phyloP scores from a whole-genome alignment of 352 stramenopile species.

The Phytopythium ostracodes region DNA sequence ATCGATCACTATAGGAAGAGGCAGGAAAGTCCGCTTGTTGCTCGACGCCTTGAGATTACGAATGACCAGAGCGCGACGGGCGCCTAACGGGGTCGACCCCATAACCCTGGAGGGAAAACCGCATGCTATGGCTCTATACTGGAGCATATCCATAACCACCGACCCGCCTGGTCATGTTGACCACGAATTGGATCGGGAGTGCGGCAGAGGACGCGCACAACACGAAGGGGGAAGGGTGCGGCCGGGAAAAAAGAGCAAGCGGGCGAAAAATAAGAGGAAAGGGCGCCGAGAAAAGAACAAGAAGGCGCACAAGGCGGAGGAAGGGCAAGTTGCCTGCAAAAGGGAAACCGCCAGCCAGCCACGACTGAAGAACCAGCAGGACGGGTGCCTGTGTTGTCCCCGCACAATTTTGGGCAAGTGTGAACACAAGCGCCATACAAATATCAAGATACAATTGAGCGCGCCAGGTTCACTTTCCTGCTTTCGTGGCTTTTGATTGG shows the following conservation, averaged over 20 bases:
- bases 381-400: neutral
- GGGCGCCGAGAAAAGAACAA: neutral
- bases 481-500: slow-evolving; percentile 1
- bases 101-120: neutral
- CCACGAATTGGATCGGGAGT: neutral
- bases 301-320: neutral
- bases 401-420: too few relatives aligned
- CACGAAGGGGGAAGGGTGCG: neutral
- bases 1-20: neutral
- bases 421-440: too few relatives aligned
- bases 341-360: neutral
- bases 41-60: slow-evolving; percentile 2
- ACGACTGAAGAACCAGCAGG: neutral
- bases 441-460: too few relatives aligned
- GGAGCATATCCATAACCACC: slow-evolving; percentile 2
- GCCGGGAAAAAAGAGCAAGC: neutral
- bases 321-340: neutral
- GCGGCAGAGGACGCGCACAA: neutral
- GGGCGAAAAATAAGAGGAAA: slow-evolving; percentile 1
- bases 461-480: neutral
- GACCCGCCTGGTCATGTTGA: neutral
- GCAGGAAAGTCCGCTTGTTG: slow-evolving; percentile 1
- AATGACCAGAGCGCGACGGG: neutral
- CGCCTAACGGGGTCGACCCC: too few relatives aligned
- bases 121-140: neutral